Percentiles rank a stretch among this genome's conserved stretches.
phyloP scores from a whole-genome alignment of 345 rosid species.

The Physaria fendleri region DNA sequence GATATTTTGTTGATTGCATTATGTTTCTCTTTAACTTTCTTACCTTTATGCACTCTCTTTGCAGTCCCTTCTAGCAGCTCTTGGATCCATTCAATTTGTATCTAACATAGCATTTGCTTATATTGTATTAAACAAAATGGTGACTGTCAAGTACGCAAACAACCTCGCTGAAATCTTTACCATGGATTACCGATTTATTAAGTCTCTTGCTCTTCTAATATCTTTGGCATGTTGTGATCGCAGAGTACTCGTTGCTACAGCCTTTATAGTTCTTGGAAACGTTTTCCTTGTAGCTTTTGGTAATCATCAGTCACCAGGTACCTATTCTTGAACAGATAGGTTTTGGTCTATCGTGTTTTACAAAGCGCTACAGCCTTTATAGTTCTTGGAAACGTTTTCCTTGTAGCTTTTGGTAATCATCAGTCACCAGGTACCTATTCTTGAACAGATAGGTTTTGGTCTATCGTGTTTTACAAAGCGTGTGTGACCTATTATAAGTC shows the following conservation, averaged over 20 bases:
- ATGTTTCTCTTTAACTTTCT: background rate
- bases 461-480: background rate
- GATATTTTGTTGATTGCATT: background rate
- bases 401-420: constrained; percentile 96
- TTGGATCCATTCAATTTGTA: constrained; percentile 93
- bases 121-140: constrained; percentile 84
- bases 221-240: constrained; percentile 14
- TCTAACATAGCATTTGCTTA: constrained; percentile 97
- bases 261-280: constrained; percentile 93
- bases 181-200: background rate
- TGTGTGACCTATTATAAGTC: no score
- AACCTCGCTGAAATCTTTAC: constrained; percentile 2
- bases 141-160: constrained; percentile 79
- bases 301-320: constrained; percentile 98
- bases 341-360: constrained; percentile 2
- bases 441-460: background rate
- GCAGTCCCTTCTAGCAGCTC: constrained; percentile 98
- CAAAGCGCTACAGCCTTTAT: constrained; percentile 66
- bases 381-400: constrained; percentile 90
- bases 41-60: constrained; percentile 15
- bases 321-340: background rate
- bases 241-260: constrained; percentile 90
- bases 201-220: background rate
- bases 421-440: constrained; percentile 79
- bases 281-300: constrained; percentile 94